Conservation (phyloP, 208 protist species). For the Crithidia fasciculata region DNA sequence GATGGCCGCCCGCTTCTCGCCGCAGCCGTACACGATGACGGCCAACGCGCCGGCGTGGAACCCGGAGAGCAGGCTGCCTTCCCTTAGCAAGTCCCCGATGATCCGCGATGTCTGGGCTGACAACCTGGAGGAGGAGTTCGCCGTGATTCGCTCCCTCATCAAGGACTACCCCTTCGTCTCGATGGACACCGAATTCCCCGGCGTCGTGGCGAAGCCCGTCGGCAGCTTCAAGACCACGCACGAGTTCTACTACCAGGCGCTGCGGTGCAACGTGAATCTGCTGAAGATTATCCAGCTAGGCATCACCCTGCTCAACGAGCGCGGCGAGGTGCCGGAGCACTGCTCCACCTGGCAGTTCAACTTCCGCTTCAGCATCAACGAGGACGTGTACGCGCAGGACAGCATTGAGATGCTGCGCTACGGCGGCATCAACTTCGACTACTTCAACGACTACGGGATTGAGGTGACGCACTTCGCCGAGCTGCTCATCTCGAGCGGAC, state of each 20-base stretch:
- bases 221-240: slow-evolving; percentile 94
- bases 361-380: slow-evolving; percentile 97
- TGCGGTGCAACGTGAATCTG: slow-evolving; percentile 98
- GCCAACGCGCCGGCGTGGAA: slow-evolving; percentile 35
- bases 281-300: slow-evolving; percentile 99
- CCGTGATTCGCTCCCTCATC: slow-evolving; percentile 93
- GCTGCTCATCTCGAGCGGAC: slow-evolving; percentile 96
- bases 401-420: slow-evolving; percentile 96
- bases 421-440: slow-evolving; percentile 98
- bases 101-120: slow-evolving; percentile 97
- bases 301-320: slow-evolving; percentile 97
- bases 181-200: slow-evolving; percentile 99
- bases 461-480: slow-evolving; percentile 97
- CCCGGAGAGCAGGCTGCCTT: slow-evolving; percentile 49
- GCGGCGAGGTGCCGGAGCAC: slow-evolving; percentile 95
- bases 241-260: slow-evolving; percentile 97
- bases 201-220: slow-evolving; percentile 96
- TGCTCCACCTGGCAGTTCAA: slow-evolving; percentile 99
- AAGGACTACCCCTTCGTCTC: slow-evolving; percentile 97
- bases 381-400: slow-evolving; percentile 98
- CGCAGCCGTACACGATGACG: slow-evolving; percentile 28
- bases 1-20: slow-evolving; percentile 21
- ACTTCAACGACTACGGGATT: slow-evolving; percentile 95
- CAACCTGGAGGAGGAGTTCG: slow-evolving; percentile 97
- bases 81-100: slow-evolving; percentile 89